These are phyloP conservation scores for Dendrobium nobile DNA, from an alignment of 106 monocot species.

Conservation along the genomic window DNA sequence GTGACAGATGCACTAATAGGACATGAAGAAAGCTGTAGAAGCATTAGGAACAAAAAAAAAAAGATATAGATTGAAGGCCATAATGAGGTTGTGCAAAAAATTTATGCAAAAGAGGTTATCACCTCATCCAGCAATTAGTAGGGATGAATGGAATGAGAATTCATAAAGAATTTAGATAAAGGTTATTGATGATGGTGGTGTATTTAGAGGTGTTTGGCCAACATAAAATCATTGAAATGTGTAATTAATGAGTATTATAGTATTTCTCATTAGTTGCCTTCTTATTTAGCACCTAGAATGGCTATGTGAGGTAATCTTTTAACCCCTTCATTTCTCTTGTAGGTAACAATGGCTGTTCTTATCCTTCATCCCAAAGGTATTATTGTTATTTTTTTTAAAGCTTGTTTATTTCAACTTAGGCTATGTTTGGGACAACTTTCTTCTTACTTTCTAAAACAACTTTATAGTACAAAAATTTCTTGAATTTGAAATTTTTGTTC, in stretches of 20 bases:
- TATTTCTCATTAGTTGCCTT: neutral
- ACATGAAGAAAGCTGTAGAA: neutral
- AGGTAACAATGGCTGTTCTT: constrained; percentile 28
- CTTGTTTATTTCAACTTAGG: neutral
- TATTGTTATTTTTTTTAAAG: neutral
- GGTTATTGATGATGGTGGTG: neutral
- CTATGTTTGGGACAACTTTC: too few relatives aligned
- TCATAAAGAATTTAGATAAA: neutral
- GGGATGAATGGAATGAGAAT: neutral
- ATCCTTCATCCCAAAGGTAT: constrained; percentile 27
- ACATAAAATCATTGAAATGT: neutral
- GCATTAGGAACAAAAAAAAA: neutral
- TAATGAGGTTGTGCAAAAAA: neutral
- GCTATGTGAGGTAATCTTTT: neutral
- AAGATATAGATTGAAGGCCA: neutral
- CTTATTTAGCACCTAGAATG: neutral
- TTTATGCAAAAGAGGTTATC: neutral
- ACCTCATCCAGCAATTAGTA: neutral
- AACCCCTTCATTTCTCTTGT: neutral
- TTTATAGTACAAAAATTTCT: too few relatives aligned
- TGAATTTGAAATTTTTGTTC: too few relatives aligned
- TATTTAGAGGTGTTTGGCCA: neutral
- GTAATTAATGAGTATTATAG: neutral
- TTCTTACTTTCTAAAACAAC: too few relatives aligned
- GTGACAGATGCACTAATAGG: too few relatives aligned